phyloP scores from a whole-genome alignment of 148 eudicot species.

The Camellia granthamiana region DNA sequence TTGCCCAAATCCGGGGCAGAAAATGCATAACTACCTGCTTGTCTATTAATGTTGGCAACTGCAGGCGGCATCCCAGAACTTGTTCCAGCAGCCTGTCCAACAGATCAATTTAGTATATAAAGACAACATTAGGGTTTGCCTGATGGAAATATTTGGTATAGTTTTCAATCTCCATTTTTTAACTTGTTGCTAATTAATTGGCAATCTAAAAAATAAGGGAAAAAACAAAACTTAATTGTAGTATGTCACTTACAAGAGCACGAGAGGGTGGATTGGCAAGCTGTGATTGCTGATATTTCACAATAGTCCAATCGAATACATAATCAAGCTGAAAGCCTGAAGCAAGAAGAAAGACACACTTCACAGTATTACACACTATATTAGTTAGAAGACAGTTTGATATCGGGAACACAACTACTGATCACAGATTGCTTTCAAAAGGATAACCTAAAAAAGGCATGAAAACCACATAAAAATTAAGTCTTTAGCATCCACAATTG shows the following conservation, averaged over 20 bases:
- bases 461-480: too few species aligned
- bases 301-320: constrained; percentile 55
- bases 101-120: neutral
- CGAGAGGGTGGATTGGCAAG: constrained; percentile 80
- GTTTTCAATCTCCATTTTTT: neutral
- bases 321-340: constrained; percentile 77
- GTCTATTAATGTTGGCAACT: constrained; percentile 44
- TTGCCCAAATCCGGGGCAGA: neutral
- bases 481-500: too few species aligned
- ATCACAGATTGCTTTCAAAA: too few species aligned
- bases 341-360: constrained; percentile 11
- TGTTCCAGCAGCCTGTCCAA: constrained; percentile 70
- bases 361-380: neutral
- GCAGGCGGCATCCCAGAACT: constrained; percentile 74
- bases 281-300: constrained; percentile 56
- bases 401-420: neutral
- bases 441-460: too few species aligned
- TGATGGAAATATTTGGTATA: neutral
- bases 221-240: neutral
- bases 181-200: neutral
- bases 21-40: constrained; percentile 42
- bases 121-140: neutral
- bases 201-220: neutral
- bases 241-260: constrained; percentile 53
- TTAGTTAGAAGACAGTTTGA: neutral